Conservation (phyloP, 73 alveolate species). For the Paramecium pentaurelia region DNA sequence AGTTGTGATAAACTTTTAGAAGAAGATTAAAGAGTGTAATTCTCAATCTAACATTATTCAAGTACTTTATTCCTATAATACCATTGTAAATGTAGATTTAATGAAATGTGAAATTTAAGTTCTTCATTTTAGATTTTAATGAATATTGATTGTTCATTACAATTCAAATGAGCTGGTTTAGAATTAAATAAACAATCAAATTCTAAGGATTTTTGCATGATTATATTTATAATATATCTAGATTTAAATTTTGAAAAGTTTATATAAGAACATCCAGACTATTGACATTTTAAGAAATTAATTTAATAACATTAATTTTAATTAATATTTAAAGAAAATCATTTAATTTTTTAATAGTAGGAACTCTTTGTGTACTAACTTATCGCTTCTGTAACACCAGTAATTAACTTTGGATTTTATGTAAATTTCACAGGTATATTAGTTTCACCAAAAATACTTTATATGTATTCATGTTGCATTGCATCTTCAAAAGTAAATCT, state of each 20-base stretch:
- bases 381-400: not conserved
- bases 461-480: not conserved
- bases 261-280: not conserved
- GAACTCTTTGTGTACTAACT: not conserved
- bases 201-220: not conserved
- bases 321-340: not conserved
- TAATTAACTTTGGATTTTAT: not conserved
- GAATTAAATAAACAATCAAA: not conserved
- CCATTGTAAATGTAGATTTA: not conserved
- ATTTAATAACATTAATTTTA: not conserved
- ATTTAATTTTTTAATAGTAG: not conserved
- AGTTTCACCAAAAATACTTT: not conserved
- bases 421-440: not conserved
- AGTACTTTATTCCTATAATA: not conserved
- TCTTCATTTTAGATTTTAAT: not conserved
- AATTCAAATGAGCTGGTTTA: not conserved
- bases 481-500: not conserved
- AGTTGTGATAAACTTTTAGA: not conserved
- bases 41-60: not conserved
- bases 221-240: not conserved
- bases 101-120: not conserved
- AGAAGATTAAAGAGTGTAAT: not conserved
- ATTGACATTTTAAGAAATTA: too few species aligned
- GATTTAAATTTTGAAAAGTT: not conserved
- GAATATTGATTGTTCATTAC: not conserved